Base-by-base conservation (phyloP, 305 asterid species). In the Fraxinus latifolia region DNA sequence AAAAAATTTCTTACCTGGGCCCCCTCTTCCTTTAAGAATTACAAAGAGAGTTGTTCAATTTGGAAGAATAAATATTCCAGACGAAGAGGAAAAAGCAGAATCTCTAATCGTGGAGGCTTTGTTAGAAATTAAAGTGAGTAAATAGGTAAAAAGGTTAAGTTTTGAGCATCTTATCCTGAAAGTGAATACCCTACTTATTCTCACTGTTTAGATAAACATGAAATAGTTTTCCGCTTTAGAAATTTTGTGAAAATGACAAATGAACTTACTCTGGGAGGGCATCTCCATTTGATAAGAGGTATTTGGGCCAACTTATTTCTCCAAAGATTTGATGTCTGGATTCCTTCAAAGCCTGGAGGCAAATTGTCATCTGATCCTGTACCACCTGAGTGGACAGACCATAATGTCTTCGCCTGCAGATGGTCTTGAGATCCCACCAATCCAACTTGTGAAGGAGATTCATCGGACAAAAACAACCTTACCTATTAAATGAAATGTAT, bases 261-360 rank as follows among this genome's bases (percentile, higher is more conserved):
- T 15, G 42, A 62, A 87, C 97, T 84, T 82, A 95, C 99, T 84
- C 86, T 87, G 8, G 91, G 92, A 83, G 98, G 97, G 83, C 90
- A 83, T 80, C 80, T 87, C 98, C 98, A 95, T 85, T 90, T 91
- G 77, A 87, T 44, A 37, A 93, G 80, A 71, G 97, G 95, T 81
- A 91, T 88, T 84, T 93, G 98, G 82, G 96, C 87, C 81, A 92
- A 68, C 85, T 90, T 91, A 39, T 83, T 88, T 76, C 79, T 87
- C 91, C 84, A 84, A 60, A 80, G 88, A 82, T 85, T 92, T 34
- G 87, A 86, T 34, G 95, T 93, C 84, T 85, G 91, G 39, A 87
- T 73, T 79, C 91, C 95, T 85, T 93, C 98, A 80, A 95, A 95
- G 77, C 99, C 99, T 1, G 99, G 99, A 3, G 99, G 99, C 77